Conservation (phyloP, 345 rosid genomes). For the Dipteronia dyeriana region DNA sequence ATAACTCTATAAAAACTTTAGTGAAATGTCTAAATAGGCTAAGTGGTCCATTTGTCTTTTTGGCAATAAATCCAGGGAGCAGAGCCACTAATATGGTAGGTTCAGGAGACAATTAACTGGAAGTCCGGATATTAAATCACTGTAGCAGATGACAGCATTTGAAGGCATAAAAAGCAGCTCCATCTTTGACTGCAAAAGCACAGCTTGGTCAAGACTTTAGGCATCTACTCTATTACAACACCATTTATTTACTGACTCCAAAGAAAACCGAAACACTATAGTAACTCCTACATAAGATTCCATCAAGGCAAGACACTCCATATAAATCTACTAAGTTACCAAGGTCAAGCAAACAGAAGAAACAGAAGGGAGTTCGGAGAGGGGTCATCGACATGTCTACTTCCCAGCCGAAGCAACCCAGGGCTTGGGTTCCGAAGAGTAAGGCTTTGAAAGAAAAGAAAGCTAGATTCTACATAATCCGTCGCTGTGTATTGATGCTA, state of each 20-base stretch:
- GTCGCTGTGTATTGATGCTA: conserved; percentile 63
- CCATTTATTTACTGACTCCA: conserved; percentile 33
- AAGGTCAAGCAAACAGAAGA: conserved; percentile 18
- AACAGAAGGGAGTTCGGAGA: conserved; percentile 12
- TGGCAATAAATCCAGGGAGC: conserved; percentile 40
- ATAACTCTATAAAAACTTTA: neutral
- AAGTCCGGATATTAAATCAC: conserved; percentile 41
- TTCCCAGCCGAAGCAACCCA: conserved; percentile 28
- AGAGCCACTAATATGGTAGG: conserved; percentile 22
- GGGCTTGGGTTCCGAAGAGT: conserved; percentile 34
- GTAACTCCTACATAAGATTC: conserved; percentile 34
- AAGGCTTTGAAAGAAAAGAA: conserved; percentile 55
- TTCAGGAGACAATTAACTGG: conserved; percentile 36
- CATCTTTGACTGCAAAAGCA: conserved; percentile 35
- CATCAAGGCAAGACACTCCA: conserved; percentile 3
- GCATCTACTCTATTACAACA: conserved; percentile 17
- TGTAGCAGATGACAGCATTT: conserved; percentile 22
- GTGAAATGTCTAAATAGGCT: conserved; percentile 5
- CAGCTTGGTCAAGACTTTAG: conserved; percentile 19
- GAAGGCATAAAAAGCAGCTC: conserved; percentile 30
- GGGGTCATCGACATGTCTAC: conserved; percentile 31
- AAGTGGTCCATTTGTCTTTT: conserved; percentile 36
- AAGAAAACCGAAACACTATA: conserved; percentile 27
- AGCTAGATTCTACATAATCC: conserved; percentile 61
- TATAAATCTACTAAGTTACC: conserved; percentile 15